Evolutionary conservation across 352 stramenopile genomes (phyloP).

Genomic region (Globisporangium cystogenes): DNA sequence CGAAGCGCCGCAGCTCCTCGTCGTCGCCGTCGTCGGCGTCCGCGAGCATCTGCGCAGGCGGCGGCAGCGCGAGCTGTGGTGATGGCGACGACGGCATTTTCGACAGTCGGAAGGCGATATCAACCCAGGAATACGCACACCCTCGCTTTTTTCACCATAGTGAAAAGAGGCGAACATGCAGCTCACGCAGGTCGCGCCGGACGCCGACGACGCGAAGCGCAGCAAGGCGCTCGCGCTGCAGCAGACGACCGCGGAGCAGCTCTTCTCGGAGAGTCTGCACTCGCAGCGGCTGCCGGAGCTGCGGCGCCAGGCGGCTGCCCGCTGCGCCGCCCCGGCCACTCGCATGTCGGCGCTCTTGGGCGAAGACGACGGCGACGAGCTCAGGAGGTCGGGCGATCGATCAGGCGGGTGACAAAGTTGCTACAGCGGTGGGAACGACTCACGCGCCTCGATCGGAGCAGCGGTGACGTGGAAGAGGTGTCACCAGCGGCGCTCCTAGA

Average conservation of each 20-base stretch:
- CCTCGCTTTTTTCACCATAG: not conserved
- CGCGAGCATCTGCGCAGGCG: not conserved
- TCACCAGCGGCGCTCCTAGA: not conserved
- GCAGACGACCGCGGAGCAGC: conserved; percentile 30
- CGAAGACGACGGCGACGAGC: not conserved
- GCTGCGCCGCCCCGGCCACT: conserved; percentile 25
- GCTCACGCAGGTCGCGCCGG: too few relatives aligned
- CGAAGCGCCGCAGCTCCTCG: conserved; percentile 16
- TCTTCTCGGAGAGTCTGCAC: conserved; percentile 53
- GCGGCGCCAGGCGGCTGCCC: conserved; percentile 27
- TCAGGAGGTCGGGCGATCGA: not conserved
- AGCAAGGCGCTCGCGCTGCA: conserved; percentile 8
- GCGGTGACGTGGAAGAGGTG: not conserved
- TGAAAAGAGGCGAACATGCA: too few relatives aligned
- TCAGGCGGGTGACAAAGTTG: too few relatives aligned
- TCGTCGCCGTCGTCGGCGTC: conserved; percentile 13
- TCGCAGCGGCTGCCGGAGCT: conserved; percentile 12
- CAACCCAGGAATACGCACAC: not conserved
- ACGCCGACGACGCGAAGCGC: not conserved
- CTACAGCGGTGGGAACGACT: not conserved
- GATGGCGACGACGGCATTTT: not conserved
- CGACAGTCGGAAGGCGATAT: too few relatives aligned
- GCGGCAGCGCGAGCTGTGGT: not conserved
- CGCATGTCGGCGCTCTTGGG: conserved; percentile 23
- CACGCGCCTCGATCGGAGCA: not conserved